Conservation (phyloP, 2,329 filamentous ascomycete species). For the Ascochyta fabae region DNA sequence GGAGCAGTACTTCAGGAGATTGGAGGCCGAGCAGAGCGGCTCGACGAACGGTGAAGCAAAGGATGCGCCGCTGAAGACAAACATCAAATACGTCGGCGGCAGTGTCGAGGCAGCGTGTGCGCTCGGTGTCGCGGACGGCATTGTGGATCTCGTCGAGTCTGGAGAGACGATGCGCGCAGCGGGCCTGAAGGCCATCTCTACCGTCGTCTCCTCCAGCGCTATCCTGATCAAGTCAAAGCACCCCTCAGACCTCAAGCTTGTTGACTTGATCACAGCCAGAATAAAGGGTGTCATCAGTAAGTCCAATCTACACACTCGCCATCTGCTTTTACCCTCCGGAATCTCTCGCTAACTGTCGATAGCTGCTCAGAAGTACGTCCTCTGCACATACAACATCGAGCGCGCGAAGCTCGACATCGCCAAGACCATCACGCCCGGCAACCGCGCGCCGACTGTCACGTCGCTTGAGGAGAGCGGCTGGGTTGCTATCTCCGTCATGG, state of each 20-base stretch:
- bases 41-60: conserved; percentile 44
- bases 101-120: conserved; percentile 98
- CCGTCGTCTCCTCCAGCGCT: conserved; percentile 85
- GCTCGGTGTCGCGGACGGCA: conserved; percentile 92
- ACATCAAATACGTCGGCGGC: conserved; percentile 91
- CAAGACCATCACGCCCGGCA: conserved; percentile 84
- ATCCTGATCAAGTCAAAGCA: conserved; percentile 90
- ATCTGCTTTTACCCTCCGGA: neutral
- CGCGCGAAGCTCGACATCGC: conserved; percentile 71
- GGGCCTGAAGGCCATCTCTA: conserved; percentile 91
- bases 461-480: conserved; percentile 85
- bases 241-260: conserved; percentile 78
- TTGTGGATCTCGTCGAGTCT: conserved; percentile 97
- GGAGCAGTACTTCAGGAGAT: conserved; percentile 78
- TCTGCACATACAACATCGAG: conserved; percentile 95
- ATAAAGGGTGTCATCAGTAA: conserved; percentile 90
- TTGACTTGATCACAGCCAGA: conserved; percentile 83
- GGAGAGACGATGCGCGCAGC: conserved; percentile 98
- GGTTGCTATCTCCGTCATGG: conserved; percentile 96
- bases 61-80: conserved; percentile 73
- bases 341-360: conserved; percentile 19
- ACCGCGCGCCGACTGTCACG: conserved; percentile 91
- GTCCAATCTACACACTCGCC: conserved; percentile 22
- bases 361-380: conserved; percentile 88
- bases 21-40: conserved; percentile 65